Evolutionary conservation across 2,329 filamentous ascomycete species (phyloP), one percentile per base, ranked within the genome.

Genomic region (Elsinoe necatrix): DNA sequence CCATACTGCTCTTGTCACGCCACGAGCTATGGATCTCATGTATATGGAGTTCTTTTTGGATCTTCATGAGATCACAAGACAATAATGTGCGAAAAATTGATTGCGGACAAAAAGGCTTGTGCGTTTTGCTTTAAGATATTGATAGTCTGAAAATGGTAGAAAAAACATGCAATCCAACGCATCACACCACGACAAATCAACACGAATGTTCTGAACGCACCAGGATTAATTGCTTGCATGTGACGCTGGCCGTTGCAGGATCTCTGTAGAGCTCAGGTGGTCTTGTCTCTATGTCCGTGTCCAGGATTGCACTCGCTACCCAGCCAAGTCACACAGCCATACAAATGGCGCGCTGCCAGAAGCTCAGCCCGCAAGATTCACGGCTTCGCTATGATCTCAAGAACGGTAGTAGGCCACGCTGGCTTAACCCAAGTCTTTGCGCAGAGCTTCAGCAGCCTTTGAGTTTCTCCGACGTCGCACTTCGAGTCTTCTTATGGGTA

Each of bases 1-100:
- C 63, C 59, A 70, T 56, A 61, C 67, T 56, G 69, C 68, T 66
- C 73, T 71, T 50, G 69, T 66, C 57, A 75, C 68, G 42, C 66
- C 66, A 58, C 67, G 66, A 60, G 68, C 65, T 42, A 63, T 63
- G 27, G 72, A 67, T 56, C 70, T 69, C 72, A 74, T 75, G 23
- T 29, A 9, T 29, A n/a, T n/a, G n/a, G n/a, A n/a, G n/a, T n/a
- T n/a, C n/a, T n/a, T n/a, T n/a, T n/a, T n/a, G n/a, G n/a, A n/a
- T n/a, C n/a, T n/a, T n/a, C n/a, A n/a, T n/a, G n/a, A n/a, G n/a
- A n/a, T n/a, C n/a, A 29, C 27, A 9, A 29, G 27, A n/a, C 34
- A 6, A 37, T n/a, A 11, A 37, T 37, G 14, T 37, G 34, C 14
- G 12, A n/a, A 23, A 52, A 47, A 50, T 42, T 29, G 37, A 16